These are phyloP conservation scores for Cucumis cinereus DNA, from an alignment of 306 rosid species.

Conservation along the genomic window DNA sequence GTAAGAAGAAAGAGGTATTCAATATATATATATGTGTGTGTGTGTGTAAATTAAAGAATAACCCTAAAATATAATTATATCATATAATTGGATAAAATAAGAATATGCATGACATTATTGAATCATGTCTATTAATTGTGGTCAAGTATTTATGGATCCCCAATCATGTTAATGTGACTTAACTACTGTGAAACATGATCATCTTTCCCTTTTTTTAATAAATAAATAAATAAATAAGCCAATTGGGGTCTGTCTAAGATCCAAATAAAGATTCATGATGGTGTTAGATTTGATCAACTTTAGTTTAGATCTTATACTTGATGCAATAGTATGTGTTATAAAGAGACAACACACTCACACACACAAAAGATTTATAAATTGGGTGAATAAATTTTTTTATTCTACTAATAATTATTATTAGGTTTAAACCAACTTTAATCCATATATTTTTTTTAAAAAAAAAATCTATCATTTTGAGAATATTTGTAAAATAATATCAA, in stretches of 20 bases:
- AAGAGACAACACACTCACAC: background rate
- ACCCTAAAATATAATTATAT: background rate
- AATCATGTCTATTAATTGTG: background rate
- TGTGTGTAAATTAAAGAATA: too few species aligned
- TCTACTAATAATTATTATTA: background rate
- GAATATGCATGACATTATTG: background rate
- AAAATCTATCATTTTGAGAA: too few species aligned
- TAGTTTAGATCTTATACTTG: constrained; percentile 7
- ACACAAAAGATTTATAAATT: background rate
- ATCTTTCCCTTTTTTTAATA: background rate
- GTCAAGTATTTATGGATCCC: constrained; percentile 2
- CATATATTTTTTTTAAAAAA: too few species aligned
- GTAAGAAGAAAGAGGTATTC: too few species aligned
- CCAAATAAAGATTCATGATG: constrained; percentile 9
- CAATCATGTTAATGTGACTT: constrained; percentile 13
- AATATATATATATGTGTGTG: background rate
- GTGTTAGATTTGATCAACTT: constrained; percentile 7
- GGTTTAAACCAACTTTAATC: background rate
- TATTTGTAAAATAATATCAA: too few species aligned
- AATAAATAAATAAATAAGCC: background rate
- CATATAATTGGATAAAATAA: background rate
- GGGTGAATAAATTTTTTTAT: background rate
- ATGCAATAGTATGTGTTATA: background rate
- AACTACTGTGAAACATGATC: constrained; percentile 5
- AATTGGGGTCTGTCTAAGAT: constrained; percentile 3